Evolutionary conservation across 257 asterid genomes (phyloP).

Genomic region (Solanum paucissectum): DNA sequence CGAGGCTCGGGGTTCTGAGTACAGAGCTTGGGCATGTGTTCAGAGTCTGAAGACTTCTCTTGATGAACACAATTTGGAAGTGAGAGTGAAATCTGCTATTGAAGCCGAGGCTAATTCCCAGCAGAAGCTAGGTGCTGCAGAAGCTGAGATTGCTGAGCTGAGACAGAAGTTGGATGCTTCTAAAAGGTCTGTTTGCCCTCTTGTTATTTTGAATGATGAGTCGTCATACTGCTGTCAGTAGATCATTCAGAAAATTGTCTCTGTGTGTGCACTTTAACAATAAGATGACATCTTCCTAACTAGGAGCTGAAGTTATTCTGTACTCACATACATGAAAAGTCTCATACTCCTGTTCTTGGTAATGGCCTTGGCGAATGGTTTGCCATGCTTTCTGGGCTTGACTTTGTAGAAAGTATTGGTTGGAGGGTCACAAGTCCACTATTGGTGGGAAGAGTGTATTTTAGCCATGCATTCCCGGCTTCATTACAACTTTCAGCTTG

Average conservation of each 20-base stretch:
- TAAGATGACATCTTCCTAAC: not conserved
- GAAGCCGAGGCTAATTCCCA: slow-evolving; percentile 93
- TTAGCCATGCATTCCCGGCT: not conserved
- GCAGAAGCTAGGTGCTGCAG: slow-evolving; percentile 89
- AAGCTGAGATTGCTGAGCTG: slow-evolving; percentile 87
- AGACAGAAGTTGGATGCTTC: slow-evolving; percentile 70
- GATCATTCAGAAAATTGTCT: not conserved
- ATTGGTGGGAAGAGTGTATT: not conserved
- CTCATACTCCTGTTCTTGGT: not conserved
- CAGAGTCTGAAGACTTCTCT: slow-evolving; percentile 70
- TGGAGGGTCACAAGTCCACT: not conserved
- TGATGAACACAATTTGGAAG: slow-evolving; percentile 78
- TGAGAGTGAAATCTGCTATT: slow-evolving; percentile 83
- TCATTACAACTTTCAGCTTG: not conserved
- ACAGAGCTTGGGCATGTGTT: slow-evolving; percentile 84
- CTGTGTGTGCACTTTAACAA: not conserved
- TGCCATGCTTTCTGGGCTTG: not conserved
- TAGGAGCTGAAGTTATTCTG: not conserved
- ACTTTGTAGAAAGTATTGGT: not conserved
- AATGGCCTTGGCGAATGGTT: not conserved
- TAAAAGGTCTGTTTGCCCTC: slow-evolving; percentile 41
- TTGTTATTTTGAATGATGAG: not conserved
- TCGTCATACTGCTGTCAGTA: not conserved
- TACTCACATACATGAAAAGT: not conserved
- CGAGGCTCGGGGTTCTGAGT: slow-evolving; percentile 72